Base-by-base conservation (phyloP, 2,329 filamentous ascomycete species). In the Davidsoniella eucalypti region DNA sequence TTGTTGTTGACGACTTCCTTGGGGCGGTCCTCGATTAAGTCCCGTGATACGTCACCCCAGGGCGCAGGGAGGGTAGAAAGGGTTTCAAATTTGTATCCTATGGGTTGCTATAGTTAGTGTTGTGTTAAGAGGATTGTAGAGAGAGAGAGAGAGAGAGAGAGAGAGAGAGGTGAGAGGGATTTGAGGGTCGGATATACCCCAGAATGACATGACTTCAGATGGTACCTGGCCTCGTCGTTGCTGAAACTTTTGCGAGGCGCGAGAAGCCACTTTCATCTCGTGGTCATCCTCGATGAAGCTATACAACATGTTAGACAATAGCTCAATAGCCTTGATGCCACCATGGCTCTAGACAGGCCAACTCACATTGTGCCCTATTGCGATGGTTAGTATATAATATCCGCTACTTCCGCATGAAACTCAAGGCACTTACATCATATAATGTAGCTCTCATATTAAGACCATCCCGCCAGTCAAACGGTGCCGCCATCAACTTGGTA, bases 401-500 rank as follows among this genome's bases (percentile, higher is more conserved):
- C 8, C 6, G 36, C 21, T 18, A n/a, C 26, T 33, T 8, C 26
- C 10, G 10, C 26, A 33, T 7, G 10, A 14, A n/a, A 16, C 25
- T 5, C 18, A 14, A 14, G 4, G 10, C 7, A 18, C 16, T 64
- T 69, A 92, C 88, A 70, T 96, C 83, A 60, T 87, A 92, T 47
- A 80, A 71, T 2, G 90, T 95, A 45, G 87, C 90, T 62, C 95
- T 94, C 87, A 98, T 94, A 63, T 93, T 84, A 59, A 94, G 96
- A 46, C 84, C 84, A 60, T 90, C 85, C 61, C 82, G 76, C 56
- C 82, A 75, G 56, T 93, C 87, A 61, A 84, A 96, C 0, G 87
- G 84, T 0, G 82, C 71, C 0, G 81, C 80, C 80, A 96, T 79
- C 4, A 88, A 87, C 73, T 95, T 98, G 55, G 92, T 96, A 82